A percentile compares a stretch with the other conserved stretches of the same genome.
These are phyloP conservation scores for Wickerhamomyces sp. DNA, from an alignment of 1,139 yeast species.

Conservation along the genomic window DNA sequence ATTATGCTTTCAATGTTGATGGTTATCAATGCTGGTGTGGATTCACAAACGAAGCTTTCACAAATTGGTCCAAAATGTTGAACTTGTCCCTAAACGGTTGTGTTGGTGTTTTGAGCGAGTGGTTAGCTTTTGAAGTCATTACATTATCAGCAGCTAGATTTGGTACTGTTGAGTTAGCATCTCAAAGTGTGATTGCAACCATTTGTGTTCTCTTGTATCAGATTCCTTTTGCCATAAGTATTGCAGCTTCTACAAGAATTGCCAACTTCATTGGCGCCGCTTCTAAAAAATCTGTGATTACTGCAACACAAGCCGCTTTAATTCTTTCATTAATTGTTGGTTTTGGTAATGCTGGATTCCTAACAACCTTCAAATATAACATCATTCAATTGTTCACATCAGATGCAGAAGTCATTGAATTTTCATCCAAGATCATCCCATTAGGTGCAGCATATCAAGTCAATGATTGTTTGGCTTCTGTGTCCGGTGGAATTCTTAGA, in stretches of 20 bases:
- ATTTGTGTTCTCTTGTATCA: slow-evolving; percentile 67
- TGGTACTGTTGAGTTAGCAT: slow-evolving; percentile 65
- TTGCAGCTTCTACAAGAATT: slow-evolving; percentile 70
- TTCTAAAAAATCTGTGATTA: slow-evolving; percentile 44
- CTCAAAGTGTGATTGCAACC: slow-evolving; percentile 69
- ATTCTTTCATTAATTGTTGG: slow-evolving; percentile 42
- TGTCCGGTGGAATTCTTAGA: slow-evolving; percentile 55
- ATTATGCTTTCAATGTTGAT: slow-evolving; percentile 43
- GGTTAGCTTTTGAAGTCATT: slow-evolving; percentile 64
- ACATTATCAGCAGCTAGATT: slow-evolving; percentile 59
- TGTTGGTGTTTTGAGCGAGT: slow-evolving; percentile 62
- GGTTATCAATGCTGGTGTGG: slow-evolving; percentile 60
- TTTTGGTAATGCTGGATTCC: slow-evolving; percentile 32
- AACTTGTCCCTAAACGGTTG: slow-evolving; percentile 57
- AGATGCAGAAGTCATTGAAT: slow-evolving; percentile 43
- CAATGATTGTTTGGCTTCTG: slow-evolving; percentile 44
- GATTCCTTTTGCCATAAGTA: slow-evolving; percentile 69
- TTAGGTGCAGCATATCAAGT: slow-evolving; percentile 56
- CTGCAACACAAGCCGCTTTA: slow-evolving; percentile 39
- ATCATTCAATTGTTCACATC: slow-evolving; percentile 48
- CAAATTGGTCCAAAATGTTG: slow-evolving; percentile 50
- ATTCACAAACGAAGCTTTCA: slow-evolving; percentile 37
- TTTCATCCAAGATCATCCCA: slow-evolving; percentile 48
- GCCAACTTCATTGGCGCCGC: slow-evolving; percentile 80
- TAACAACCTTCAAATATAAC: slow-evolving; percentile 35